Evolutionary conservation across 75 land plant species (phyloP).

Genomic region (Cunninghamia lanceolata): DNA sequence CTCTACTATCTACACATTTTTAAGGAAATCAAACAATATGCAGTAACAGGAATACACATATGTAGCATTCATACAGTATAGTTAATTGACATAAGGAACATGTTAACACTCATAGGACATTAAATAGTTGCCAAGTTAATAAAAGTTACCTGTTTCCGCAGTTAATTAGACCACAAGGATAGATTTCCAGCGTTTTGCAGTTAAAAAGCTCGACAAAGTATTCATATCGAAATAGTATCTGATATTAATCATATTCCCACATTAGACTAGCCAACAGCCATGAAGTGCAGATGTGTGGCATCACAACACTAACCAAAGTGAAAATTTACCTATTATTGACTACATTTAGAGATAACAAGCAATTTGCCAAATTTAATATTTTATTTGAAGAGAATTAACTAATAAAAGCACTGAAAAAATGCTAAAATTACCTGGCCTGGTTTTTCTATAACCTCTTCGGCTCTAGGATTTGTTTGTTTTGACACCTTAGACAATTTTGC

Average conservation of each 20-base stretch:
- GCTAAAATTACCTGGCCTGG: background rate
- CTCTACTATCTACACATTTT: background rate
- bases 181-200: constrained; percentile 35
- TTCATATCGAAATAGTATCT: constrained; percentile 60
- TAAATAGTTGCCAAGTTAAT: background rate
- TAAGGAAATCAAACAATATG: background rate
- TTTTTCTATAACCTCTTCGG: constrained; percentile 11
- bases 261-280: background rate
- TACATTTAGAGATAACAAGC: background rate
- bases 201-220: constrained; percentile 49
- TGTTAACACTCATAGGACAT: background rate
- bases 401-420: background rate
- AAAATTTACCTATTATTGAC: background rate
- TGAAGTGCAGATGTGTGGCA: background rate
- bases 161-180: constrained; percentile 65
- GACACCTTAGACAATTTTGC: constrained; percentile 15
- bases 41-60: background rate
- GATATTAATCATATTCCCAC: constrained; percentile 14
- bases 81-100: background rate
- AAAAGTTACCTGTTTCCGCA: constrained; percentile 71
- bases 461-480: constrained; percentile 19
- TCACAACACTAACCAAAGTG: background rate
- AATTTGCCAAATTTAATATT: background rate
- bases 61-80: background rate
- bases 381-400: background rate